These are phyloP conservation scores for Starmerella scarabaei DNA, from an alignment of 805 yeast genomes.

Conservation along the genomic window DNA sequence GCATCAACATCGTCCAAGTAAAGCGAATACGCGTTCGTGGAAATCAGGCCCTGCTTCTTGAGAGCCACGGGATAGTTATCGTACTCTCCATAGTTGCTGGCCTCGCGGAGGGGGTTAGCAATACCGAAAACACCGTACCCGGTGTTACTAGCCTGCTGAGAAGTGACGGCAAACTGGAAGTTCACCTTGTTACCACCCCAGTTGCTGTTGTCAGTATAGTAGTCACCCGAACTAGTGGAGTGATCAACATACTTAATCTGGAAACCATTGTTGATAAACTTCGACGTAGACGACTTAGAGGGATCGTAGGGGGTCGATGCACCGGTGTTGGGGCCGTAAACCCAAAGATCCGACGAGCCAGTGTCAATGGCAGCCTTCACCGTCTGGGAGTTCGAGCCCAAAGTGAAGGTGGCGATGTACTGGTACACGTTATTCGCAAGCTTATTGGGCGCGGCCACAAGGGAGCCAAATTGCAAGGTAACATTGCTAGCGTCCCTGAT, in stretches of 20 bases:
- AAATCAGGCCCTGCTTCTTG: conserved; percentile 32
- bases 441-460: neutral
- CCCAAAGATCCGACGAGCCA: conserved; percentile 61
- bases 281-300: conserved; percentile 18
- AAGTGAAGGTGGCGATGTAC: neutral
- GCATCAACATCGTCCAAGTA: conserved; percentile 30
- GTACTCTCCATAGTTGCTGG: conserved; percentile 11
- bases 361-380: conserved; percentile 36
- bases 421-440: neutral
- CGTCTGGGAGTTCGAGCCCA: neutral
- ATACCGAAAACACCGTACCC: conserved; percentile 8
- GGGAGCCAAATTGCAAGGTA: neutral
- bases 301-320: conserved; percentile 4
- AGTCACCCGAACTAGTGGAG: conserved; percentile 34
- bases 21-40: conserved; percentile 34
- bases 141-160: neutral
- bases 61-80: conserved; percentile 26
- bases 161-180: conserved; percentile 8
- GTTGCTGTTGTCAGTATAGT: conserved; percentile 47
- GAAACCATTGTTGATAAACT: conserved; percentile 18
- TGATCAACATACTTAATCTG: conserved; percentile 27
- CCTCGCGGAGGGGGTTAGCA: conserved; percentile 1
- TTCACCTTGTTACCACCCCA: conserved; percentile 36
- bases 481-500: neutral
- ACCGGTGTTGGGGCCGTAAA: conserved; percentile 21